Evolutionary conservation across 1,284 basidiomycete genomes (phyloP).

Genomic region (Stygiomarasmius scandens): DNA sequence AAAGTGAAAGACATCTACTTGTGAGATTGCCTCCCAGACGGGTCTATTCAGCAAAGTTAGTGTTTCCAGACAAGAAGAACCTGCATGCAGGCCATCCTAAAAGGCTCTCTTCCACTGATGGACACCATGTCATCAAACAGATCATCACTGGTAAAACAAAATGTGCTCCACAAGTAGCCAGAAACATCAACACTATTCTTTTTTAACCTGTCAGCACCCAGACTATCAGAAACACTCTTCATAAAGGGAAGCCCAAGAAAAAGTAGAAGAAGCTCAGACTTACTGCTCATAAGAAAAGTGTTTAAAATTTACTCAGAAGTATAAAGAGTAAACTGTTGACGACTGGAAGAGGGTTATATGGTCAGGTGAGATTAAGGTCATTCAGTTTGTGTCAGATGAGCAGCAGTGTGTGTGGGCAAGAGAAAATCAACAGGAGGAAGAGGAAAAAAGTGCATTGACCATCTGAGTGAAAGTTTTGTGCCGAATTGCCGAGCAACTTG

Average conservation of each 20-base stretch:
- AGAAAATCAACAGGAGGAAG: constrained; percentile 12
- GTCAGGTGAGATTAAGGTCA: constrained; percentile 37
- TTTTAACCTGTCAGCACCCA: not conserved
- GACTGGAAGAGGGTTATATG: constrained; percentile 33
- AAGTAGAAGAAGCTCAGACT: constrained; percentile 18
- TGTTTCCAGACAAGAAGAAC: not conserved
- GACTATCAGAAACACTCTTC: not conserved
- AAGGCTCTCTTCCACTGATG: constrained; percentile 2
- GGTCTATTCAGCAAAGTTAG: not conserved
- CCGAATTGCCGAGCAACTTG: no score
- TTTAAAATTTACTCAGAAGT: constrained; percentile 23
- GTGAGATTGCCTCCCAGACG: not conserved
- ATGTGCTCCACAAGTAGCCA: constrained; percentile 1
- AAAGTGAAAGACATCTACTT: no score
- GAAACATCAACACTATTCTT: constrained; percentile 11
- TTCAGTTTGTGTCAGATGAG: constrained; percentile 36
- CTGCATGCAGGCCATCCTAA: not conserved
- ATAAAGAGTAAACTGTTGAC: constrained; percentile 27
- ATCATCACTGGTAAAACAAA: not conserved
- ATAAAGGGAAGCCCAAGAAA: not conserved
- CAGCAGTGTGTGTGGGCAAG: constrained; percentile 27
- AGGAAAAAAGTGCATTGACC: no score
- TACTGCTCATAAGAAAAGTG: constrained; percentile 16
- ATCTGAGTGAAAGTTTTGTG: no score
- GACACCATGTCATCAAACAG: not conserved